Evolutionary conservation across 371 early-diverging fungal species (phyloP), one percentile per base, ranked within the genome.

Genomic region (Chytridium lagenaria): DNA sequence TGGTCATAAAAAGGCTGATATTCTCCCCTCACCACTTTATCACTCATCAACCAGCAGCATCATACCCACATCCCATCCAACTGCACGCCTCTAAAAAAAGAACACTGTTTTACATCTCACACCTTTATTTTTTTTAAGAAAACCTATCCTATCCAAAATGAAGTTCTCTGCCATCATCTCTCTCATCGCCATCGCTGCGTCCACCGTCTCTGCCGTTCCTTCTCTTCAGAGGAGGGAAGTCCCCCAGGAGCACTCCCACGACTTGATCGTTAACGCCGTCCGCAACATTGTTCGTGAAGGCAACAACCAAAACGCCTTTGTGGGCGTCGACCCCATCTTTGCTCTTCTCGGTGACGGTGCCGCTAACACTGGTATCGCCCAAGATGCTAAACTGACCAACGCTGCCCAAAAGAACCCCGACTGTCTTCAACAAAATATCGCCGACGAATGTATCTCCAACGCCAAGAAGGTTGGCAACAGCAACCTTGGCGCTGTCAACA

Each of bases 211-310:
- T 28, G 55, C 55, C 34, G 64, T 57, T 5, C 66, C 66, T 16
- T 36, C 7, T 12, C 36, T 36, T 23, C 23, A n/a, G n/a, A n/a
- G 37, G 36, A 36, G 44, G 7, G 71, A 44, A 26, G 72, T 72
- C n/a, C 72, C 72, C 28, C 72, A 72, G 67, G 72, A 72, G 51
- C 72, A 72, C 68, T 72, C 72, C 16, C 72, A 72, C 59, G 72
- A 67, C 39, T 19, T 72, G 55, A 55, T 55, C 26, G 55, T 55
- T 26, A 68, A 73, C 44, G 69, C 57, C 22, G 51, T 59, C 49
- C 67, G 69, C 30, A 31, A 26, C 37, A 66, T 66, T 44, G 15
- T 68, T 16, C 55, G 30, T n/a, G 44, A 57, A 0, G 26, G 19
- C 38, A 30, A 2, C 15, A 36, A 50, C 26, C 50, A n/a, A n/a